Percentiles rank a stretch among this genome's conserved stretches.
Evolutionary conservation across 139 green algal genomes (phyloP).

Genomic region (Chlamydomonas sp.): DNA sequence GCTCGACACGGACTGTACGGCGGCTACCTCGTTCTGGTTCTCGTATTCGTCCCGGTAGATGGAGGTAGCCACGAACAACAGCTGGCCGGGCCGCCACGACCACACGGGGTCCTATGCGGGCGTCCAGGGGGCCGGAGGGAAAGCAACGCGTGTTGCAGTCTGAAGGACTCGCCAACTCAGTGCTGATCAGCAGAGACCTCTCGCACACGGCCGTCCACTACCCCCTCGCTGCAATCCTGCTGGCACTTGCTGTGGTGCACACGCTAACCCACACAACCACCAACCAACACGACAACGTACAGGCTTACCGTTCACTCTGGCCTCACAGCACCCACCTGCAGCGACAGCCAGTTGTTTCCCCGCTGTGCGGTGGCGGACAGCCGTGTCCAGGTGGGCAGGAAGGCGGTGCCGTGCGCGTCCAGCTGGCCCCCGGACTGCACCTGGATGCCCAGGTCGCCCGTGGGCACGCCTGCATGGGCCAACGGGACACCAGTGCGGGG

Average conservation of each 20-base stretch:
- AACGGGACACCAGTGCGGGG: background rate
- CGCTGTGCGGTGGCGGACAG: constrained; percentile 40
- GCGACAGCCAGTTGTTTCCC: constrained; percentile 34
- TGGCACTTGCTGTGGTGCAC: background rate
- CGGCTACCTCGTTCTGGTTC: constrained; percentile 69
- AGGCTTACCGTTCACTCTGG: background rate
- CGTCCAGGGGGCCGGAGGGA: background rate
- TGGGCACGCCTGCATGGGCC: background rate
- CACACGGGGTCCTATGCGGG: constrained; percentile 40
- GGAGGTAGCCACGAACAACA: constrained; percentile 58
- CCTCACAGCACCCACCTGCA: constrained; percentile 23
- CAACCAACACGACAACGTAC: background rate
- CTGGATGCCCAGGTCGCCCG: constrained; percentile 21
- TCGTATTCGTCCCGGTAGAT: constrained; percentile 64
- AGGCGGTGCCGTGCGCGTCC: constrained; percentile 62
- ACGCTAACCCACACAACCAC: background rate
- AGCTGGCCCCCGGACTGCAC: constrained; percentile 40
- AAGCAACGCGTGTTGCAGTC: background rate
- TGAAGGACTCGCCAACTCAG: background rate
- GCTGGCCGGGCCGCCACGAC: constrained; percentile 58
- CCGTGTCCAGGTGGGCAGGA: constrained; percentile 67
- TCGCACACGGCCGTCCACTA: too few relatives aligned
- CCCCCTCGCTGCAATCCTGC: too few relatives aligned
- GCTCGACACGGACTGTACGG: constrained; percentile 34
- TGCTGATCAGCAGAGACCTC: background rate